Conservation (phyloP, 139 green algal genomes). For the Closterium sp. region DNA sequence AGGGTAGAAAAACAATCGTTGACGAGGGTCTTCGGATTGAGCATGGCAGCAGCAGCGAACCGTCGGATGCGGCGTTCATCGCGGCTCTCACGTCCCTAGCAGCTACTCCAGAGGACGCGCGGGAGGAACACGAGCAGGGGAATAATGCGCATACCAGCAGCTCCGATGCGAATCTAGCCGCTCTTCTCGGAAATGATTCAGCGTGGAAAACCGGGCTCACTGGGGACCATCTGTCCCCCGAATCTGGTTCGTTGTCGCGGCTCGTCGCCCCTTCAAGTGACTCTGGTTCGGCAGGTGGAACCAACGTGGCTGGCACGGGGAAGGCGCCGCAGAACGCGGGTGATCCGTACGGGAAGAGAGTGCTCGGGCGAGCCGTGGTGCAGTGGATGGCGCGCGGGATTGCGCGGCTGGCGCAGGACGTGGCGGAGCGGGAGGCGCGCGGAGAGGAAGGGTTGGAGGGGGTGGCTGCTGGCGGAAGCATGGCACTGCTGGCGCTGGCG, state of each 20-base stretch:
- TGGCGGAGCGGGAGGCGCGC: not conserved
- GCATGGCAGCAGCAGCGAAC: too few species aligned
- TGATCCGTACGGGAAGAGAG: slow-evolving; percentile 16
- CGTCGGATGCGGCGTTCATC: not conserved
- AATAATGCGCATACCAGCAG: not conserved
- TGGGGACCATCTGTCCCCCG: not conserved
- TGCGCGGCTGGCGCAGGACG: not conserved
- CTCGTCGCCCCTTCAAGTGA: not conserved
- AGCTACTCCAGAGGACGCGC: not conserved
- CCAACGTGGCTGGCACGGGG: not conserved
- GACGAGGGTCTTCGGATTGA: not conserved
- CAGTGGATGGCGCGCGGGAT: slow-evolving; percentile 8
- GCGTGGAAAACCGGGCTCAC: not conserved
- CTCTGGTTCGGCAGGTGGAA: not conserved
- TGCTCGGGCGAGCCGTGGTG: slow-evolving; percentile 21
- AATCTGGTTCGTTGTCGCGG: not conserved
- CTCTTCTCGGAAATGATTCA: not conserved
- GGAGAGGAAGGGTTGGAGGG: not conserved
- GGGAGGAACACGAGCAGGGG: not conserved
- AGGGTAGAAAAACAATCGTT: not conserved
- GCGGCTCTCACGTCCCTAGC: not conserved
- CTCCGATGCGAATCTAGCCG: not conserved
- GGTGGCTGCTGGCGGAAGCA: not conserved
- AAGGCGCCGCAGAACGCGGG: not conserved
- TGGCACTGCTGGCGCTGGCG: slow-evolving; percentile 1